phyloP scores from a whole-genome alignment of 2,329 filamentous ascomycete species.

The Phyllosticta citrichinensis region DNA sequence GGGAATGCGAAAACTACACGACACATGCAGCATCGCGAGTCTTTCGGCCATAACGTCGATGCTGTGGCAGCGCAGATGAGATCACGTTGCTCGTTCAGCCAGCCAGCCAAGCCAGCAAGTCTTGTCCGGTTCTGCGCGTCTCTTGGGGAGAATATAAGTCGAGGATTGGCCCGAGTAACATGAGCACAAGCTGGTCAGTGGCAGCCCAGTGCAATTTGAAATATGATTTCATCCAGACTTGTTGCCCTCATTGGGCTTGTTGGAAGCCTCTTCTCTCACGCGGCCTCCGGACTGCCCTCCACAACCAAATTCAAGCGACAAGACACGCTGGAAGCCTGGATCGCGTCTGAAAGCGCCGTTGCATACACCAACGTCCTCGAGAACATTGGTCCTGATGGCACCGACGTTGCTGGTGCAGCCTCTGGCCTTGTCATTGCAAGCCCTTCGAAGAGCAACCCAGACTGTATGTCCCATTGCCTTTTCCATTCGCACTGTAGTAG shows the following conservation, averaged over 20 bases:
- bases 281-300: neutral
- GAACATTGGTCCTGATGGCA: conserved; percentile 6
- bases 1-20: neutral
- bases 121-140: neutral
- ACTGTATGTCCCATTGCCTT: conserved; percentile 22
- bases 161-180: neutral
- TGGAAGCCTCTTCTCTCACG: neutral
- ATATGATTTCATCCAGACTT: neutral
- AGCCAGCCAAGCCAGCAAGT: no score
- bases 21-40: neutral
- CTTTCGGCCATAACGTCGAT: neutral
- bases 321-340: neutral
- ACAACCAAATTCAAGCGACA: neutral
- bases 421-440: conserved; percentile 35
- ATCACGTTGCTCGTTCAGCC: neutral
- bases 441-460: conserved; percentile 30
- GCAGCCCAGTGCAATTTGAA: neutral
- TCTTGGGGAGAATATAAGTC: neutral
- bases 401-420: conserved; percentile 16
- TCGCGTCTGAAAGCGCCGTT: conserved; percentile 5
- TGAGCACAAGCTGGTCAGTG: neutral
- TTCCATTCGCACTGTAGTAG: no score
- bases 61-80: neutral
- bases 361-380: conserved; percentile 3
- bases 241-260: conserved; percentile 1